Conservation (phyloP, 345 rosid species). For the Melastoma malabathricum region DNA sequence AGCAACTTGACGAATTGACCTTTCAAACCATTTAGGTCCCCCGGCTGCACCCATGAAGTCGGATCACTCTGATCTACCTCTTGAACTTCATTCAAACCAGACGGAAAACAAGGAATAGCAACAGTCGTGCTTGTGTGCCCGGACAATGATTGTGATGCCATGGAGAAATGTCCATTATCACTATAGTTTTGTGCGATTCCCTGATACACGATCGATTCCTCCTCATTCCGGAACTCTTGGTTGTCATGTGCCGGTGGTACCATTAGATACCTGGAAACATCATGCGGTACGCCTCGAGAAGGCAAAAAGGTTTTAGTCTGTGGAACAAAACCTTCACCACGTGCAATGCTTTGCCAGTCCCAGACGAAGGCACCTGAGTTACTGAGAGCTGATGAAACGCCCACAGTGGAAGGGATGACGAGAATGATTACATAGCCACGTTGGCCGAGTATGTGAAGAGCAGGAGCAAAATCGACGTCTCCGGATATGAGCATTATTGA, state of each 20-base stretch:
- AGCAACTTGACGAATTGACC: conserved; percentile 68
- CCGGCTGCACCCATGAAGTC: conserved; percentile 80
- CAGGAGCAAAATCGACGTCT: conserved; percentile 93
- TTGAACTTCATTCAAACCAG: conserved; percentile 31
- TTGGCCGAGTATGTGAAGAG: conserved; percentile 90
- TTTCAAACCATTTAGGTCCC: conserved; percentile 74
- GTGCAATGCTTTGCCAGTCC: conserved; percentile 97
- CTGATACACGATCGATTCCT: conserved; percentile 58
- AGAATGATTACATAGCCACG: conserved; percentile 79
- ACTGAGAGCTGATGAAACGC: conserved; percentile 74
- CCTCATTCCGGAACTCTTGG: conserved; percentile 42
- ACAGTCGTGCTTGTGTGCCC: conserved; percentile 27
- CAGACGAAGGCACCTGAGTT: conserved; percentile 90
- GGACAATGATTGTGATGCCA: conserved; percentile 41
- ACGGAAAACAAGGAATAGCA: conserved; percentile 30
- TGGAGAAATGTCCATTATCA: conserved; percentile 46
- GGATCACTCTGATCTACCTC: conserved; percentile 44
- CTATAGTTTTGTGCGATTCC: conserved; percentile 45
- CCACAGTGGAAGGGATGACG: conserved; percentile 74
- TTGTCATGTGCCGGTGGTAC: conserved; percentile 37
- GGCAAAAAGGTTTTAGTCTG: conserved; percentile 25
- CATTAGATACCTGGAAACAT: conserved; percentile 32
- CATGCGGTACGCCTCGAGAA: conserved; percentile 26
- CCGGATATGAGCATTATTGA: conserved; percentile 87
- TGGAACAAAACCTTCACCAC: conserved; percentile 84